Evolutionary conservation across 768 basidiomycete species (phyloP).

Genomic region (Termitomyces eurrhizus): DNA sequence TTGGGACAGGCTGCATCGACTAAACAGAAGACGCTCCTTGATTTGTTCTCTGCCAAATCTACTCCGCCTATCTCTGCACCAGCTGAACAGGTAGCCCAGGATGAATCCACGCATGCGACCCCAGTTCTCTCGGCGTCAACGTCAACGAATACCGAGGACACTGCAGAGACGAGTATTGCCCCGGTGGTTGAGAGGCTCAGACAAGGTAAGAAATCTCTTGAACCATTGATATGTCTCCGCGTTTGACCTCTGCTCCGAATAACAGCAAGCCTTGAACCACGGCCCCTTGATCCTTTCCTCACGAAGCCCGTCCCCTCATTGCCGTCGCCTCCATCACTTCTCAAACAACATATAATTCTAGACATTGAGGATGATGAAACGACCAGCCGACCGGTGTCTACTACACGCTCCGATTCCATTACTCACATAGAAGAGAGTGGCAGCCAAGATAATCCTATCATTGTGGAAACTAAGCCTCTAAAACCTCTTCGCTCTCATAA

Average conservation of each 20-base stretch:
- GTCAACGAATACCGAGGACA: neutral
- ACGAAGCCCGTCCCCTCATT: conserved; percentile 4
- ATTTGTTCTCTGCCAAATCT: conserved; percentile 28
- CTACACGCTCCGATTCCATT: neutral
- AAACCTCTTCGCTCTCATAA: conserved; percentile 17
- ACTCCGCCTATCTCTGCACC: neutral
- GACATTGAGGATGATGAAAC: conserved; percentile 12
- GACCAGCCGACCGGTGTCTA: neutral
- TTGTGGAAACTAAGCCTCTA: conserved; percentile 40
- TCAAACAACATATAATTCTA: neutral
- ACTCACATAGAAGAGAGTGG: conserved; percentile 17
- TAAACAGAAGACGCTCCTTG: conserved; percentile 40
- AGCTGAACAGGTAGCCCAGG: neutral
- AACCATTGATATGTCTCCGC: too few relatives aligned
- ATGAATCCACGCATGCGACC: neutral
- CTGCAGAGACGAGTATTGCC: neutral
- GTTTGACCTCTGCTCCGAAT: neutral
- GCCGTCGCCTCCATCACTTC: neutral
- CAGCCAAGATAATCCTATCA: conserved; percentile 38
- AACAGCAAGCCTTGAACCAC: conserved; percentile 15
- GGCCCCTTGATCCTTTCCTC: conserved; percentile 9
- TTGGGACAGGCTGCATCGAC: conserved; percentile 11
- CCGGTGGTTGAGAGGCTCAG: conserved; percentile 12
- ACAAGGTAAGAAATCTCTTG: neutral
- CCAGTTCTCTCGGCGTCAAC: neutral